A percentile compares a stretch with the other conserved stretches of the same genome.
These are phyloP conservation scores for Boletus subparvulus DNA, from an alignment of 768 basidiomycete genomes.

Conservation along the genomic window DNA sequence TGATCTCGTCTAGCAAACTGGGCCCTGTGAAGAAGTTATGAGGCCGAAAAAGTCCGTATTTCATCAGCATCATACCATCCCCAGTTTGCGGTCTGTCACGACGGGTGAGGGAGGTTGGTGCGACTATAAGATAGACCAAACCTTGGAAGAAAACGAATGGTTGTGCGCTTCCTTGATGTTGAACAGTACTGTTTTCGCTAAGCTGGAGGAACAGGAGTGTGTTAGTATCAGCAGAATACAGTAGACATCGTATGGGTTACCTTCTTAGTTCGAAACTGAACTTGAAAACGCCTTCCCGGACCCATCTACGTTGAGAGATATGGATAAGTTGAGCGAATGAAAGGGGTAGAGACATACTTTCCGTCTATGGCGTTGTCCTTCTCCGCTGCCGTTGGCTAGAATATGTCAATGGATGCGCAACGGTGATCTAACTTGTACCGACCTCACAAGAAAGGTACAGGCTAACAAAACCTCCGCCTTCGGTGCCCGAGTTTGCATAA, in stretches of 20 bases:
- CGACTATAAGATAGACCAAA: constrained; percentile 20
- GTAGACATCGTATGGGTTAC: constrained; percentile 32
- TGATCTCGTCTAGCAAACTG: constrained; percentile 76
- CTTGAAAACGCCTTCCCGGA: constrained; percentile 81
- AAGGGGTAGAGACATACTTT: constrained; percentile 39
- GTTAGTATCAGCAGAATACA: background rate
- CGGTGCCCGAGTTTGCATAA: constrained; percentile 77
- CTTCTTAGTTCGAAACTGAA: constrained; percentile 82
- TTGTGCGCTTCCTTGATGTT: constrained; percentile 78
- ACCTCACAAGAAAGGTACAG: constrained; percentile 84
- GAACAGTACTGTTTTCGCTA: constrained; percentile 53
- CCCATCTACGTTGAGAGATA: constrained; percentile 53
- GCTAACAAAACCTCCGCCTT: constrained; percentile 63
- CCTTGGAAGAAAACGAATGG: constrained; percentile 77
- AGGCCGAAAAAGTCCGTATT: background rate
- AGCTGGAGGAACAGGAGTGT: constrained; percentile 12
- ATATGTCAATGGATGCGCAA: constrained; percentile 5
- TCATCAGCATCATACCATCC: constrained; percentile 57
- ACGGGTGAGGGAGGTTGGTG: constrained; percentile 9
- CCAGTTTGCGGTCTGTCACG: constrained; percentile 74
- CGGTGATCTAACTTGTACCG: constrained; percentile 21
- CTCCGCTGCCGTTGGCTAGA: constrained; percentile 75
- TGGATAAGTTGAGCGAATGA: background rate
- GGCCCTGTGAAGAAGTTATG: constrained; percentile 46
- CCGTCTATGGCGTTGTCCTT: constrained; percentile 63